Percentiles rank a stretch among this genome's conserved stretches.
Evolutionary conservation across 441 rosid genomes (phyloP).

Genomic region (Gossypium davidsonii): DNA sequence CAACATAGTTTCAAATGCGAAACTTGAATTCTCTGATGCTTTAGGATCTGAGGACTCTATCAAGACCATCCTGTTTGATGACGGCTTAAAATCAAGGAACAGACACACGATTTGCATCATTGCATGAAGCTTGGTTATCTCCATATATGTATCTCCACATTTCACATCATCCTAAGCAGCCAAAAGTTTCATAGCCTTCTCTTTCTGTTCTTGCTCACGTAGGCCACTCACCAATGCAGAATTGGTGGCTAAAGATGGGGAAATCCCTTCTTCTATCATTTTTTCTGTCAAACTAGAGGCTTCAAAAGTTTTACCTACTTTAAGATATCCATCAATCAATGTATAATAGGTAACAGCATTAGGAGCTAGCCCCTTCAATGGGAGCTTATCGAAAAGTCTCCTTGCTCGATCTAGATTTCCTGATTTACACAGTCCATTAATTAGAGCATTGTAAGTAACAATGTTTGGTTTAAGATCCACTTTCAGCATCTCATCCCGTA

Average conservation of each 20-base stretch:
- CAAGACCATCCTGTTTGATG: slow-evolving; percentile 14
- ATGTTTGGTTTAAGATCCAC: slow-evolving; percentile 52
- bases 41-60: slow-evolving; percentile 14
- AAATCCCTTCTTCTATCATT: slow-evolving; percentile 47
- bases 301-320: slow-evolving; percentile 37
- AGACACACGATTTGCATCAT: not conserved
- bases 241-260: slow-evolving; percentile 31
- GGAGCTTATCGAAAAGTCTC: slow-evolving; percentile 58
- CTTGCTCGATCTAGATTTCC: slow-evolving; percentile 52
- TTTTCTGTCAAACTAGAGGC: slow-evolving; percentile 46
- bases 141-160: slow-evolving; percentile 8
- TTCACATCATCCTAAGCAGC: slow-evolving; percentile 29
- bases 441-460: slow-evolving; percentile 57
- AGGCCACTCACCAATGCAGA: slow-evolving; percentile 35
- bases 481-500: slow-evolving; percentile 63
- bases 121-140: slow-evolving; percentile 24
- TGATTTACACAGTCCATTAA: slow-evolving; percentile 58
- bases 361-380: slow-evolving; percentile 44
- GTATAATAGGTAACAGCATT: slow-evolving; percentile 52
- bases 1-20: slow-evolving; percentile 29
- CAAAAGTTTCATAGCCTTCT: slow-evolving; percentile 25
- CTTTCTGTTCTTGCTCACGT: slow-evolving; percentile 32
- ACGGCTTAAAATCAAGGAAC: slow-evolving; percentile 7
- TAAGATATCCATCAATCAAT: slow-evolving; percentile 47
- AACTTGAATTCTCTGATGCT: slow-evolving; percentile 18